Evolutionary conservation across 2,329 filamentous ascomycete genomes (phyloP).

Genomic region (Madurella mycetomatis): DNA sequence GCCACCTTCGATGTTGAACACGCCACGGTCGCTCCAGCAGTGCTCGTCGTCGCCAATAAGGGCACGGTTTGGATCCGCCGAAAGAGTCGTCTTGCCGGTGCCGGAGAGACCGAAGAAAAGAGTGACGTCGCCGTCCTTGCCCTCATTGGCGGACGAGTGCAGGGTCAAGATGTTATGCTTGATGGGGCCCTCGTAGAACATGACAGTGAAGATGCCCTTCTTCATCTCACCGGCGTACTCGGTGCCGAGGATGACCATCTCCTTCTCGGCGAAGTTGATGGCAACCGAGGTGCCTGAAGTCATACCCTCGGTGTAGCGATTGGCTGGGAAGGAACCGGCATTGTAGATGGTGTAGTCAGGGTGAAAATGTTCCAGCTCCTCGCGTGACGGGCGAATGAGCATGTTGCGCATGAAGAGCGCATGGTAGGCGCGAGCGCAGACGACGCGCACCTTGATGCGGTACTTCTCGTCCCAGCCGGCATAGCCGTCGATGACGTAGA

Average conservation of each 20-base stretch:
- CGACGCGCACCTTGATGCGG: slow-evolving; percentile 92
- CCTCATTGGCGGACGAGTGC: slow-evolving; percentile 98
- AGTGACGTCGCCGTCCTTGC: slow-evolving; percentile 88
- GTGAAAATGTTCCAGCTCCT: slow-evolving; percentile 96
- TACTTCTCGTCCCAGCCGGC: slow-evolving; percentile 99
- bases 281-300: slow-evolving; percentile 96
- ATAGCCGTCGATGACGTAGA: slow-evolving; percentile 97
- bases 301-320: slow-evolving; percentile 97
- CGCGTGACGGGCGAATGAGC: slow-evolving; percentile 88
- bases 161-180: slow-evolving; percentile 99
- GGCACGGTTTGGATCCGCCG: slow-evolving; percentile 91
- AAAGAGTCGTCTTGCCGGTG: slow-evolving; percentile 97
- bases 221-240: slow-evolving; percentile 99
- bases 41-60: slow-evolving; percentile 99
- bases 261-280: slow-evolving; percentile 99
- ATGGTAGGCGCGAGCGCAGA: slow-evolving; percentile 98
- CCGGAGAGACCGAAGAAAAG: slow-evolving; percentile 99
- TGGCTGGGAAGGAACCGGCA: slow-evolving; percentile 95
- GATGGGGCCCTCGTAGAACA: slow-evolving; percentile 99
- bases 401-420: slow-evolving; percentile 99
- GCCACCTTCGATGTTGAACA: slow-evolving; percentile 99
- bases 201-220: slow-evolving; percentile 97
- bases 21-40: slow-evolving; percentile 94
- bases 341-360: slow-evolving; percentile 99
- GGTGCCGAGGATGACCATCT: slow-evolving; percentile 99